phyloP scores from a whole-genome alignment of 1,284 basidiomycete species.

The Boletus sp. region DNA sequence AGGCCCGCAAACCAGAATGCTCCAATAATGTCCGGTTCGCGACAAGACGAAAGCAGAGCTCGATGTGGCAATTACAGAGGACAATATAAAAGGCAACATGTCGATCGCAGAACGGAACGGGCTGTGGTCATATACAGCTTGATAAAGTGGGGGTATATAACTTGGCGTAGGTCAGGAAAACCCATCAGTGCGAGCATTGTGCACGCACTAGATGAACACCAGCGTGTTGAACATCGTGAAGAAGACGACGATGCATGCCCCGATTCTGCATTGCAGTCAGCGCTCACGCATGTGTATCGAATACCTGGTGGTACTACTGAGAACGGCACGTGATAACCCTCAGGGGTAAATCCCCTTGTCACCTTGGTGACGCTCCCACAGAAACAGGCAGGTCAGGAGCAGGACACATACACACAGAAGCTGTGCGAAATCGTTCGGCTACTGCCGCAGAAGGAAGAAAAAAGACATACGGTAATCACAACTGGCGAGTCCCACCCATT shows the following conservation, averaged over 20 bases:
- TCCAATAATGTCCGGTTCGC: constrained; percentile 17
- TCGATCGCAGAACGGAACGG: constrained; percentile 15
- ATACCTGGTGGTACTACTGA: constrained; percentile 1
- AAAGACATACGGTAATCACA: constrained; percentile 12
- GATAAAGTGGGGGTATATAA: constrained; percentile 16
- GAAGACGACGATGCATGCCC: constrained; percentile 13
- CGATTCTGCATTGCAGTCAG: constrained; percentile 3
- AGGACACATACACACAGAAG: constrained; percentile 9
- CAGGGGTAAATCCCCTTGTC: constrained; percentile 14
- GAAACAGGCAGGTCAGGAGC: constrained; percentile 4
- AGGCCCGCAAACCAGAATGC: constrained; percentile 7
- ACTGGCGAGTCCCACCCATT: constrained; percentile 10
- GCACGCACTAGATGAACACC: constrained; percentile 10
- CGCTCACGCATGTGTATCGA: background rate
- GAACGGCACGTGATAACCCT: constrained; percentile 12
- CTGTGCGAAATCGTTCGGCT: background rate
- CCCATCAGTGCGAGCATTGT: too few species aligned
- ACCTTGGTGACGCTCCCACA: constrained; percentile 13
- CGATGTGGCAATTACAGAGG: constrained; percentile 9
- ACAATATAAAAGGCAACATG: constrained; percentile 16
- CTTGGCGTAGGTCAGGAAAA: constrained; percentile 2
- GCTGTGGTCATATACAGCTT: constrained; percentile 15
- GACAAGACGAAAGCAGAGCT: constrained; percentile 7
- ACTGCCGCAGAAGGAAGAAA: background rate
- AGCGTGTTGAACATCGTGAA: constrained; percentile 17